phyloP scores from a whole-genome alignment of 108 stramenopile genomes.

The Cylindrotheca fusiformis region DNA sequence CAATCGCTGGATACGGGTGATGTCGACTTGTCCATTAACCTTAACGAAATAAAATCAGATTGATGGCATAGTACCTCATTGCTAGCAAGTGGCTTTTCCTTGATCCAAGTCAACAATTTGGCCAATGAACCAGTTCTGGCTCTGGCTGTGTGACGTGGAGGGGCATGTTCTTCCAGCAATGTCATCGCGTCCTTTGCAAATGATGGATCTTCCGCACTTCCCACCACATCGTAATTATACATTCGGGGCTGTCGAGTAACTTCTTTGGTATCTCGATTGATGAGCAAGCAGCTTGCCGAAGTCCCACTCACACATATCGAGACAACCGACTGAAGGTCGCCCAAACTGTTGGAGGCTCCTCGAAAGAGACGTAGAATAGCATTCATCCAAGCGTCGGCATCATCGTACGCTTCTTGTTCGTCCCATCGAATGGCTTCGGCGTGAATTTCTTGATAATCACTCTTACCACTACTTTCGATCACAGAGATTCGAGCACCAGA shows the following conservation, averaged over 20 bases:
- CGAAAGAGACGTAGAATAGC: slow-evolving; percentile 55
- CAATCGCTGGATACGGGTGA: slow-evolving; percentile 62
- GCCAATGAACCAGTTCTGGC: slow-evolving; percentile 84
- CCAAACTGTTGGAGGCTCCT: slow-evolving; percentile 26
- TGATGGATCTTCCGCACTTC: background rate
- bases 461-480: slow-evolving; percentile 19
- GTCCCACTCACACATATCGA: slow-evolving; percentile 84
- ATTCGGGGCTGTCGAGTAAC: slow-evolving; percentile 53
- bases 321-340: slow-evolving; percentile 37
- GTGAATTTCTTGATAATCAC: slow-evolving; percentile 51
- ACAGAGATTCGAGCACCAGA: slow-evolving; percentile 77
- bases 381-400: slow-evolving; percentile 61
- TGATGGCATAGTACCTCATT: slow-evolving; percentile 87
- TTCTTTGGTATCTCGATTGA: slow-evolving; percentile 38
- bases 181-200: slow-evolving; percentile 41
- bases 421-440: slow-evolving; percentile 61
- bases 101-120: slow-evolving; percentile 86
- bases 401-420: slow-evolving; percentile 42
- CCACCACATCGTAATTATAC: slow-evolving; percentile 68
- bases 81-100: slow-evolving; percentile 52
- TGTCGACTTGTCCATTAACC: slow-evolving; percentile 37
- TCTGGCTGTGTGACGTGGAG: slow-evolving; percentile 73
- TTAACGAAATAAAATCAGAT: slow-evolving; percentile 85
- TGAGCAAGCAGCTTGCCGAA: slow-evolving; percentile 72
- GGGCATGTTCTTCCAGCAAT: slow-evolving; percentile 68